A percentile compares a stretch with the other conserved stretches of the same genome.
Conservation (phyloP, 1,139 yeast species). For the Protomyces inouyei region DNA sequence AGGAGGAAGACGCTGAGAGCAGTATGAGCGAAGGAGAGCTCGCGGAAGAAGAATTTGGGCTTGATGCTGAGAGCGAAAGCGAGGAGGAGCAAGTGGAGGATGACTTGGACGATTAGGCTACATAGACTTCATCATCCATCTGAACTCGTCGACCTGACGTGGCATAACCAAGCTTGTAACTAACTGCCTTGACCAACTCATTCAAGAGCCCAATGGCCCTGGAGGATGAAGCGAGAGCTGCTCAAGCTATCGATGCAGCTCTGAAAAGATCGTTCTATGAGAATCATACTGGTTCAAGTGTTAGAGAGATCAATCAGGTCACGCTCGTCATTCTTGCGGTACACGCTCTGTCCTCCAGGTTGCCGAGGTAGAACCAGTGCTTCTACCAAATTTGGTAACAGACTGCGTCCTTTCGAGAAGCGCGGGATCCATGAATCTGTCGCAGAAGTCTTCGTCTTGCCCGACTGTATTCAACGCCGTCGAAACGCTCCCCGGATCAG, state of each 20-base stretch:
- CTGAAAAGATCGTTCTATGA: constrained; percentile 18
- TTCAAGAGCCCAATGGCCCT: neutral
- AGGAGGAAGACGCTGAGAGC: constrained; percentile 1
- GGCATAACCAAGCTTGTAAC: too few relatives aligned
- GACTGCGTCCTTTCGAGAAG: too few relatives aligned
- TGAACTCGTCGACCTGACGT: too few relatives aligned
- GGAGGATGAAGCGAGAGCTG: neutral
- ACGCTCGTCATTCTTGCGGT: constrained; percentile 11
- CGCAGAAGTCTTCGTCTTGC: too few relatives aligned
- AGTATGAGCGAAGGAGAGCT: constrained; percentile 18
- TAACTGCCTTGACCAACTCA: too few relatives aligned
- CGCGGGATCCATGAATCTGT: too few relatives aligned
- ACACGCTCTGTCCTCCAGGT: neutral
- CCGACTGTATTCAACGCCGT: too few relatives aligned
- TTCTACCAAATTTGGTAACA: too few relatives aligned
- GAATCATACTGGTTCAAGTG: constrained; percentile 12
- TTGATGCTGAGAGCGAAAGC: constrained; percentile 1
- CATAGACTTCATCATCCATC: neutral
- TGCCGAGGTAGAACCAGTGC: too few relatives aligned
- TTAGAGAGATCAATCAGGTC: constrained; percentile 14
- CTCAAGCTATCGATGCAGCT: neutral
- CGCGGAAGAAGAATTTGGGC: constrained; percentile 21
- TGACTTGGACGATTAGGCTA: neutral
- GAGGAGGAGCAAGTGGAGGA: neutral
- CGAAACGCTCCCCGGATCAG: too few relatives aligned